Evolutionary conservation across 345 rosid genomes (phyloP), one percentile per base, ranked within the genome.

Genomic region (Eucalyptus caleyi): DNA sequence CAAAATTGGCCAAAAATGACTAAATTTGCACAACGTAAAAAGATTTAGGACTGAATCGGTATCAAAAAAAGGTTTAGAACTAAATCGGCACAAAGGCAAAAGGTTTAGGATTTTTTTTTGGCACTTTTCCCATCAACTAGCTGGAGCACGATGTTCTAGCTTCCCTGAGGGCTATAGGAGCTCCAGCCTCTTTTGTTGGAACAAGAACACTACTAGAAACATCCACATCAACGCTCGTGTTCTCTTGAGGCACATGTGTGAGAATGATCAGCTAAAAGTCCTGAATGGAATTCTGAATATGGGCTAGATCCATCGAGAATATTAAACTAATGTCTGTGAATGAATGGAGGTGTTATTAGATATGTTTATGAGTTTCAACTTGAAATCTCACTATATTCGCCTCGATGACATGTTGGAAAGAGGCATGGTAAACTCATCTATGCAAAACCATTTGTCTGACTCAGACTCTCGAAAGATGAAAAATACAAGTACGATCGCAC

Each of bases 1-100:
- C 13, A 47, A 47, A 47, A 47, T 47, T 47, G 1, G 49, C 13
- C 5, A 5, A 47, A 11, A 47, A 47, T 11, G 49, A 47, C 13
- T 47, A 47, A 47, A 47, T 47, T 47, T 4, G 49, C 49, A 47
- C 13, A 11, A 11, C 13, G 13, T 47, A 47, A 47, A 47, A 47
- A 11, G 49, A 47, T 47, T 47, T 47, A 47, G 13, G 13, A 47
- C 0, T 47, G 4, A 47, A 47, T 11, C 13, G 0, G 1, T 4
- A 47, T 2, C 12, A 45, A 45, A 9, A 47, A 47, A 47, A 47
- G 11, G 0, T 47, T 47, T 47, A 47, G 13, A 11, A 47, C 5
- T 47, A 47, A 47, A 47, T 47, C 49, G 0, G 49, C 0, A 47
- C 49, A 47, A 47, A 47, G 0, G 1, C 13, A 47, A 47, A 47